phyloP scores from a whole-genome alignment of 2,329 filamentous ascomycete genomes.

The Colletotrichum sp. region DNA sequence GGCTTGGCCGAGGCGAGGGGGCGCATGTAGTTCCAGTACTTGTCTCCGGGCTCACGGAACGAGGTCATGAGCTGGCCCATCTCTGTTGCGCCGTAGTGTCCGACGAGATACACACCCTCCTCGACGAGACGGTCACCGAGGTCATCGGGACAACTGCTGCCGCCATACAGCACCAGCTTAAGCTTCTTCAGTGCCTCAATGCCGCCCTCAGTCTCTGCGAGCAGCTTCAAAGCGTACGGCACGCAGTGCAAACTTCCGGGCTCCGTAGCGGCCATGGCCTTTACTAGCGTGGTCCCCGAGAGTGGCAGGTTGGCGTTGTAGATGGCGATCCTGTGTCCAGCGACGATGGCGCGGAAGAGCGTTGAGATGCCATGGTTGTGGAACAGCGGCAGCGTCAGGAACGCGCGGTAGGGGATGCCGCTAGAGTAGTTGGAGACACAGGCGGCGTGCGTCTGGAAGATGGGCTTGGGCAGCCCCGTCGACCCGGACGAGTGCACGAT shows the following conservation, averaged over 20 bases:
- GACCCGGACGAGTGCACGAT: slow-evolving; percentile 49
- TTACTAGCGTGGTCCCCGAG: slow-evolving; percentile 47
- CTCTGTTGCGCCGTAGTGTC: slow-evolving; percentile 60
- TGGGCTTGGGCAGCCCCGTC: slow-evolving; percentile 62
- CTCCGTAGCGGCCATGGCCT: slow-evolving; percentile 41
- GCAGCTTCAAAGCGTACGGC: slow-evolving; percentile 62
- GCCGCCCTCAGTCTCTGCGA: slow-evolving; percentile 58
- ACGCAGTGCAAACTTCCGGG: slow-evolving; percentile 60
- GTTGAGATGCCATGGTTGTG: slow-evolving; percentile 57
- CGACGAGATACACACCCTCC: slow-evolving; percentile 53
- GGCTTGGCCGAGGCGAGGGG: slow-evolving; percentile 41
- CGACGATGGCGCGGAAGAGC: slow-evolving; percentile 51
- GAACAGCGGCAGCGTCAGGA: slow-evolving; percentile 55
- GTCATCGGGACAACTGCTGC: slow-evolving; percentile 58
- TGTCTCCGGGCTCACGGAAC: slow-evolving; percentile 52
- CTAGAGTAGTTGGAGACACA: slow-evolving; percentile 49
- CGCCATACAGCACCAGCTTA: slow-evolving; percentile 54
- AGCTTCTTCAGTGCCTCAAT: slow-evolving; percentile 46
- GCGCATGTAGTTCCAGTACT: slow-evolving; percentile 61
- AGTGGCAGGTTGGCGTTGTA: slow-evolving; percentile 55
- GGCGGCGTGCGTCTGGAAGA: slow-evolving; percentile 54
- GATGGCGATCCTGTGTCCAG: slow-evolving; percentile 49
- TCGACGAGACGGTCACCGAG: slow-evolving; percentile 53
- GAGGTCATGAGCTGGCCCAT: slow-evolving; percentile 63
- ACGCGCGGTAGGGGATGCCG: slow-evolving; percentile 45